Base-by-base conservation (phyloP, 2,329 filamentous ascomycete genomes). In the Esteya vermicola region DNA sequence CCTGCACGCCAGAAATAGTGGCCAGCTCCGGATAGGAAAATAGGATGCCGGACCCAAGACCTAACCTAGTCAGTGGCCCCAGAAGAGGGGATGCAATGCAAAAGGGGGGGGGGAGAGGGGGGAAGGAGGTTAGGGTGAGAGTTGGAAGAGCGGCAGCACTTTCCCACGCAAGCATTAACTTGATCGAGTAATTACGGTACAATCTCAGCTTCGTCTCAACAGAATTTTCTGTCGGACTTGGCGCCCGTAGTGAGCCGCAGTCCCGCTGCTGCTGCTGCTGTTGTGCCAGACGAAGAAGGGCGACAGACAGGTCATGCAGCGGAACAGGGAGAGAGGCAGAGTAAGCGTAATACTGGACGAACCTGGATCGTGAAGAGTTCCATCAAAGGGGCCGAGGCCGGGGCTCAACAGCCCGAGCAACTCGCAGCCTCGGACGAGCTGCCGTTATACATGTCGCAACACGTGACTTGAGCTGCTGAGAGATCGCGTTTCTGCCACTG, bases 101-200 rank as follows among this genome's bases (percentile, higher is more conserved):
- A 27, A 21, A 32, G 21, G 10, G 33, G 25, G n/a, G 25, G 30
- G 20, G 36, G 22, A 46, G 49, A 47, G 50, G 52, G 40, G 46
- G 47, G 40, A 50, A 50, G 46, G 47, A 45, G n/a, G 36, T 38
- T 16, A 32, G 10, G 25, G 19, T 13, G 22, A 36, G 27, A 33
- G 27, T 45, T 40, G 40, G 42, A 47, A 46, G 75, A 85, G 82
- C 82, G 83, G 83, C 83, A 88, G 81, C 83, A 89, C 84, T 72
- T 88, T 89, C 82, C 79, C 84, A 89, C 84, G 84, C 84, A 91
- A 91, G 84, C 81, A 86, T 89, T 91, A 89, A 84, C 84, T 91
- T 91, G 84, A 84, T 91, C 84, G 83, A 89, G 83, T 89, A 78
- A 70, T 81, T 68, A 88, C 84, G 83, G 84, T 91, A 76, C 81